These are phyloP conservation scores for Diaporthe caulivora DNA, from an alignment of 2,329 filamentous ascomycete genomes.

Conservation along the genomic window DNA sequence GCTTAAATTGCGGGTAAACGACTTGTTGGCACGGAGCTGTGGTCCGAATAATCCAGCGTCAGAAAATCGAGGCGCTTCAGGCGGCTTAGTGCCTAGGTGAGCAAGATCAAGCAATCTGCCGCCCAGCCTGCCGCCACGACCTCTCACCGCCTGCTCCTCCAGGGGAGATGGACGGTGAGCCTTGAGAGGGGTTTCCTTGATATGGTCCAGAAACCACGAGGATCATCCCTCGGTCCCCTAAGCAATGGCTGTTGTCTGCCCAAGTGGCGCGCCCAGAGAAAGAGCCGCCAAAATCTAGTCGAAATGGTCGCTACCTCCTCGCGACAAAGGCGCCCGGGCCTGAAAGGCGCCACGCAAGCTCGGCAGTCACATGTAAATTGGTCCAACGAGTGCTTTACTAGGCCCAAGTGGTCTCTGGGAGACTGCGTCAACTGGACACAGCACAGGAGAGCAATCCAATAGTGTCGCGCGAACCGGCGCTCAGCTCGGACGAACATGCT, in stretches of 20 bases:
- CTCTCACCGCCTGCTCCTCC: conserved; percentile 27
- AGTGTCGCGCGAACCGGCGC: background rate
- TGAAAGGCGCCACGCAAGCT: conserved; percentile 9
- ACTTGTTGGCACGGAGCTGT: conserved; percentile 30
- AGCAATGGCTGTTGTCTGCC: background rate
- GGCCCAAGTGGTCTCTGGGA: background rate
- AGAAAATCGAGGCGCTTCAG: conserved; percentile 12
- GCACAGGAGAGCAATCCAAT: conserved; percentile 13
- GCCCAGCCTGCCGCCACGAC: background rate
- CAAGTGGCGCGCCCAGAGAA: background rate
- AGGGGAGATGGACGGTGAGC: conserved; percentile 7
- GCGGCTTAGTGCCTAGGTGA: conserved; percentile 12
- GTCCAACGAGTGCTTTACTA: conserved; percentile 1
- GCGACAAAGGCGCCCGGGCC: conserved; percentile 1
- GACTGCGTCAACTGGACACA: conserved; percentile 27
- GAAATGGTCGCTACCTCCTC: background rate
- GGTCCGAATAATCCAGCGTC: conserved; percentile 31
- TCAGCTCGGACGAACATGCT: background rate
- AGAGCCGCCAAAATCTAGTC: conserved; percentile 7
- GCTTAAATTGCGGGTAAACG: conserved; percentile 27
- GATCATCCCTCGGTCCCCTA: background rate
- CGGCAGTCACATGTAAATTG: conserved; percentile 28
- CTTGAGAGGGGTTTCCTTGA: conserved; percentile 14
- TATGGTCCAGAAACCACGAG: background rate
- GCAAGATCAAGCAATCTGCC: conserved; percentile 22